Conservation (phyloP, 163 green algal species). For the Chlorella variabilis region DNA sequence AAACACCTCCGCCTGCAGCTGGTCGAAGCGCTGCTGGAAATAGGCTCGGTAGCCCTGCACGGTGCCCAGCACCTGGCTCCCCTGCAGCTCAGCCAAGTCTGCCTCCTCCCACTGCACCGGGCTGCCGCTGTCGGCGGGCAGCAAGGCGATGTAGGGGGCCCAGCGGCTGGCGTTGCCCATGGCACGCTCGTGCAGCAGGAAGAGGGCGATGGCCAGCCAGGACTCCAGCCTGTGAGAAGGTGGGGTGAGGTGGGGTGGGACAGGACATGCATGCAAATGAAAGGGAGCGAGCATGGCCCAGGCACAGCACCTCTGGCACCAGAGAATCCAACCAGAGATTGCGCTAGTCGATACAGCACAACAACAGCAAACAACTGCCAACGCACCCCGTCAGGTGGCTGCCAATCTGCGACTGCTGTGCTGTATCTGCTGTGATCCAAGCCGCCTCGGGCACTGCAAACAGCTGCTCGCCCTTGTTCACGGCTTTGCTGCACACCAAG, state of each 20-base stretch:
- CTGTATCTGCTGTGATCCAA: slow-evolving; percentile 54
- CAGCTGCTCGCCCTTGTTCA: slow-evolving; percentile 57
- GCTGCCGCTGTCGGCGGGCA: slow-evolving; percentile 56
- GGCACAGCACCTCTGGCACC: too few species aligned
- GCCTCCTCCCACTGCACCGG: slow-evolving; percentile 78
- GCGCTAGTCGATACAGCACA: too few species aligned
- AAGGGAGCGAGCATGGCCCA: too few species aligned
- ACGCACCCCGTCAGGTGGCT: slow-evolving; percentile 13
- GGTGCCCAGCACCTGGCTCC: slow-evolving; percentile 70
- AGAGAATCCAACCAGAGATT: too few species aligned
- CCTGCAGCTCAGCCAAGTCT: slow-evolving; percentile 68
- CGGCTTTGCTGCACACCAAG: slow-evolving; percentile 48
- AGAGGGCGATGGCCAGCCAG: slow-evolving; percentile 82
- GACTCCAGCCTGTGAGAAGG: slow-evolving; percentile 58
- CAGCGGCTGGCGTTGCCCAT: slow-evolving; percentile 39
- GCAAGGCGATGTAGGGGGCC: slow-evolving; percentile 53
- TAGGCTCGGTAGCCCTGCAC: slow-evolving; percentile 63
- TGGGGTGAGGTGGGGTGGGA: too few species aligned
- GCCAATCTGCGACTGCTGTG: slow-evolving; percentile 48
- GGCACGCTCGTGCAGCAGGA: slow-evolving; percentile 69
- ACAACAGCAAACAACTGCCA: neutral
- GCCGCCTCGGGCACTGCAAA: slow-evolving; percentile 51
- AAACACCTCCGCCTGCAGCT: slow-evolving; percentile 71
- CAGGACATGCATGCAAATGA: too few species aligned
- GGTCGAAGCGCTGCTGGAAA: slow-evolving; percentile 33